A percentile compares a stretch with the other conserved stretches of the same genome.
Conservation (phyloP, 2,329 filamentous ascomycete species). For the Raffaelea deltoideospora region DNA sequence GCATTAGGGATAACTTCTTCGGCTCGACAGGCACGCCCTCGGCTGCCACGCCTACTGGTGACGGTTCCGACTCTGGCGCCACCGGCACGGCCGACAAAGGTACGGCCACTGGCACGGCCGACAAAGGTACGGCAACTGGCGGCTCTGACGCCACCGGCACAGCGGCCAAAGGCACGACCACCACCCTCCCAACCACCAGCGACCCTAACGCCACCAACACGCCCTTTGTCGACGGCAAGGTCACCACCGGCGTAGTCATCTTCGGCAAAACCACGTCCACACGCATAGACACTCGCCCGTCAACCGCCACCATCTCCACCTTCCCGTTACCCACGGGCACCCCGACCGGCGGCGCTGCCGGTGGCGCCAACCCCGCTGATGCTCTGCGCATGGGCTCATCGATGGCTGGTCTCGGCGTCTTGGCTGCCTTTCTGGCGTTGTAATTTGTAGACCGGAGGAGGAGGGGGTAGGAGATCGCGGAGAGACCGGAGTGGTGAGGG, state of each 20-base stretch:
- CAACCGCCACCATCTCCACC: no score
- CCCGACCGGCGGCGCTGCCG: conserved; percentile 12
- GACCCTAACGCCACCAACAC: no score
- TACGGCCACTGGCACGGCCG: conserved; percentile 9
- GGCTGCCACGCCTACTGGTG: conserved; percentile 16
- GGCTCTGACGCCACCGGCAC: conserved; percentile 8
- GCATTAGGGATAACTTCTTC: conserved; percentile 35
- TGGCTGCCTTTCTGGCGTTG: conserved; percentile 34
- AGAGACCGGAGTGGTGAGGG: no score
- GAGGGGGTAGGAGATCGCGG: no score
- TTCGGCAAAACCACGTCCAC: not conserved
- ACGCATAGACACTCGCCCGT: no score
- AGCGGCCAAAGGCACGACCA: conserved; percentile 10
- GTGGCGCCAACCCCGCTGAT: conserved; percentile 16
- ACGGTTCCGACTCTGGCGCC: conserved; percentile 9
- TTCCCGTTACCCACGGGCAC: no score
- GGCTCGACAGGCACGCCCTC: conserved; percentile 23
- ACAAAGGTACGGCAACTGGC: conserved; percentile 10
- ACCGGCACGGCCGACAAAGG: conserved; percentile 5
- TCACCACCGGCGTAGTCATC: not conserved
- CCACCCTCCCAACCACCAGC: no score
- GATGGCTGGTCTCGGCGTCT: conserved; percentile 26
- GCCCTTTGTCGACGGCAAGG: no score
- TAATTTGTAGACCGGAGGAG: conserved; percentile 24
- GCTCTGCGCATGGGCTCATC: conserved; percentile 22